Conservation (phyloP, 352 stramenopile genomes). For the Phytophthora idaei region DNA sequence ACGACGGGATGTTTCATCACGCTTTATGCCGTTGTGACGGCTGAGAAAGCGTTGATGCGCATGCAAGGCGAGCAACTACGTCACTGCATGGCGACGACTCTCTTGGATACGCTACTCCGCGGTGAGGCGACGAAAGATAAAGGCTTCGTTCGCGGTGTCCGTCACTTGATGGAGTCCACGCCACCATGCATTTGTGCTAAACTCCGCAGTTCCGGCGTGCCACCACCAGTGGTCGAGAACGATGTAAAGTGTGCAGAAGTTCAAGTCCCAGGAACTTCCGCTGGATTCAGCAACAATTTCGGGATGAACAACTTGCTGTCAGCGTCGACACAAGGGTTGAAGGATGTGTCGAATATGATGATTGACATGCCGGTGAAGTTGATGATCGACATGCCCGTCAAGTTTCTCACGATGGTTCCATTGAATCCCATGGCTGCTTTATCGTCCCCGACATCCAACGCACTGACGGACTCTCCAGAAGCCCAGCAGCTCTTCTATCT, state of each 20-base stretch:
- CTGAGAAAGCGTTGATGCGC: conserved; percentile 68
- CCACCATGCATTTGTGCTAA: conserved; percentile 63
- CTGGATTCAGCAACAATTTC: conserved; percentile 19
- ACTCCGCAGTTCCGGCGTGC: conserved; percentile 51
- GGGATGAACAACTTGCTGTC: conserved; percentile 63
- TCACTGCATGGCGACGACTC: conserved; percentile 67
- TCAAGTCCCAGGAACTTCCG: background rate
- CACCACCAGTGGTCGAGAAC: background rate
- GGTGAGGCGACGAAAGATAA: conserved; percentile 26
- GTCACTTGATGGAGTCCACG: conserved; percentile 64
- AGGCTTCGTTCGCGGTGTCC: conserved; percentile 47
- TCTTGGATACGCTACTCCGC: conserved; percentile 55
- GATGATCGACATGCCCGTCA: conserved; percentile 46
- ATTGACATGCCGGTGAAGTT: conserved; percentile 80
- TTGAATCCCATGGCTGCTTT: conserved; percentile 36
- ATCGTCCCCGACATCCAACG: conserved; percentile 31
- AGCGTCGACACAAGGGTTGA: conserved; percentile 68
- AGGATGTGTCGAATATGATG: conserved; percentile 66
- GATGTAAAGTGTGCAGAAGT: conserved; percentile 1
- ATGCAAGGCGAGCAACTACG: conserved; percentile 78
- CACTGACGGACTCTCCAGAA: conserved; percentile 36
- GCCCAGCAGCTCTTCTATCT: conserved; percentile 63
- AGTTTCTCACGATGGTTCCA: conserved; percentile 37
- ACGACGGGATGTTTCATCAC: conserved; percentile 37
- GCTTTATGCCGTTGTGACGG: conserved; percentile 58